These are phyloP conservation scores for Botrytis porri DNA, from an alignment of 2,329 filamentous ascomycete species.

Conservation along the genomic window DNA sequence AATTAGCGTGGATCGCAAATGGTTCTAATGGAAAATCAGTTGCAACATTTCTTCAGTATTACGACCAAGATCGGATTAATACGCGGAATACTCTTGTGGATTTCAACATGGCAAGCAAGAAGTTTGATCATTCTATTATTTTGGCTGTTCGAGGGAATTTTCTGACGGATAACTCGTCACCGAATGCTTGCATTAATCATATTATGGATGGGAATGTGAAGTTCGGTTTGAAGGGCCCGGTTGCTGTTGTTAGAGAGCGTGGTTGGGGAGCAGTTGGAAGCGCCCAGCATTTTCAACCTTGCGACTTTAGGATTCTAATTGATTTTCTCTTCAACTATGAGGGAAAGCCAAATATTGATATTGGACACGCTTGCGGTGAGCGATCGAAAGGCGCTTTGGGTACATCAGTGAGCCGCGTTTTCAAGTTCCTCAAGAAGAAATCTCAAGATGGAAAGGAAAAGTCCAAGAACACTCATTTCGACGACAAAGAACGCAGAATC, in stretches of 20 bases:
- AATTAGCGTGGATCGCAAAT: not conserved
- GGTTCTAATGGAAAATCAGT: not conserved
- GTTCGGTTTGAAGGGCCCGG: not conserved
- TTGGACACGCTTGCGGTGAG: not conserved
- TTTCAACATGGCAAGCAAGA: constrained; percentile 2
- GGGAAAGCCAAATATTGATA: not conserved
- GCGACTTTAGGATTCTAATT: not conserved
- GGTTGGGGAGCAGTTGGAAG: not conserved
- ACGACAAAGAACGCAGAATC: not conserved
- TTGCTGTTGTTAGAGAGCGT: constrained; percentile 5
- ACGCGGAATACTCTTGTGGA: not conserved
- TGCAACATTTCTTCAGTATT: not conserved
- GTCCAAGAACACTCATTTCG: not conserved
- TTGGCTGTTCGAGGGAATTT: not conserved
- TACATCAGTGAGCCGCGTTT: not conserved
- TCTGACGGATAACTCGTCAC: not conserved
- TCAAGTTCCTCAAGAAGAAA: not conserved
- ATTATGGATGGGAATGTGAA: not conserved
- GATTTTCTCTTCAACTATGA: constrained; percentile 10
- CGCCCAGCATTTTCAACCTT: constrained; percentile 4
- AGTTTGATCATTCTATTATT: constrained; percentile 7
- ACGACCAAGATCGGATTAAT: not conserved
- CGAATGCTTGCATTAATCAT: not conserved
- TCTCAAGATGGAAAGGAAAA: not conserved
- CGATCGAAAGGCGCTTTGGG: not conserved